phyloP scores from a whole-genome alignment of 1,139 yeast genomes.

The Magnusiomyces magnusii region DNA sequence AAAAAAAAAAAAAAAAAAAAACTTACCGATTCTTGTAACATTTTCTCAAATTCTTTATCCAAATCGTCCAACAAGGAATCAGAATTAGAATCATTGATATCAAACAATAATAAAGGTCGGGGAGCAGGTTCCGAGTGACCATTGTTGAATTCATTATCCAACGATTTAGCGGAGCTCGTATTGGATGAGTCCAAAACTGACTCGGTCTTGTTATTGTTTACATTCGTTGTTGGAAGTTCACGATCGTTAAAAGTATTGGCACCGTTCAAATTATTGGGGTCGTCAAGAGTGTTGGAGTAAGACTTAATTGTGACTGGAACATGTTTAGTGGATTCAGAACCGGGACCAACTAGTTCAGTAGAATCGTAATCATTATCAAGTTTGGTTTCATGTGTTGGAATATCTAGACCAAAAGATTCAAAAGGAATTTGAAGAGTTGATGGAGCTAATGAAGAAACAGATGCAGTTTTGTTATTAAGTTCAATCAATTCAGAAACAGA shows the following conservation, averaged over 20 bases:
- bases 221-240: too few species aligned
- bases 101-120: constrained; percentile 19
- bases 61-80: constrained; percentile 38
- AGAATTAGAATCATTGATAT: constrained; percentile 30
- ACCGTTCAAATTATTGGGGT: too few species aligned
- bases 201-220: too few species aligned
- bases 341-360: too few species aligned
- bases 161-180: too few species aligned
- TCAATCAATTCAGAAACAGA: constrained; percentile 18
- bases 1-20: neutral
- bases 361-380: too few species aligned
- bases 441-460: constrained; percentile 3
- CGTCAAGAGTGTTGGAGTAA: too few species aligned
- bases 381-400: neutral
- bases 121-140: neutral
- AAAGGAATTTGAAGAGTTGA: neutral
- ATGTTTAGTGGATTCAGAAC: neutral
- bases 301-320: constrained; percentile 13
- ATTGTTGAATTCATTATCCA: too few species aligned
- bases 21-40: constrained; percentile 22
- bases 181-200: neutral
- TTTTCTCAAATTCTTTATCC: constrained; percentile 34
- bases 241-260: too few species aligned
- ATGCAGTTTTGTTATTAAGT: constrained; percentile 19
- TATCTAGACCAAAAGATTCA: neutral